Evolutionary conservation across 768 basidiomycete genomes (phyloP), one percentile per base, ranked within the genome.

Genomic region (Leccinum broughii): DNA sequence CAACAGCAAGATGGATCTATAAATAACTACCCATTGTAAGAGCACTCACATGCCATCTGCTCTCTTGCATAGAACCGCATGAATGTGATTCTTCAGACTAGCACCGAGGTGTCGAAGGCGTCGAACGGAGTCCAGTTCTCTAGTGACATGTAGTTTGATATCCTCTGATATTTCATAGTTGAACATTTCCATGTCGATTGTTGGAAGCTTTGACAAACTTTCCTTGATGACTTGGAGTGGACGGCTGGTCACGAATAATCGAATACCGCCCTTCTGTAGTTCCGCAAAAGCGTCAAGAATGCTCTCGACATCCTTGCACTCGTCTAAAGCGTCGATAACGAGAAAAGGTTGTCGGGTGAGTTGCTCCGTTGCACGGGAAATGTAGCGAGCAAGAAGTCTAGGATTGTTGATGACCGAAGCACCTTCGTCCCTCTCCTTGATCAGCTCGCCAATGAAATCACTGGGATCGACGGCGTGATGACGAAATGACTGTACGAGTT

Each of bases 1-100:
- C 3, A 20, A 20, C 2, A 20, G n/a, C 37, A 39, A 39, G 1
- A 39, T 17, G 17, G 0, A 9, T 39, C 39, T 39, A 17, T 17
- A 17, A 1, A 39, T 17, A 39, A 0, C 7, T 39, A 39, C 3
- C 17, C 17, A 2, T 4, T 2, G 17, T 39, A 9, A 41, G 3
- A 0, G 17, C 1, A 49, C 55, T 52, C 15, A 61, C 62, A 65
- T 64, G 8, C 64, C 64, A 54, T 62, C 58, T 1, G 64, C 61
- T 28, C 24, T 51, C 10, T 54, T 1, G 1, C 56, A 49, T 17
- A 65, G 15, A 2, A 17, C 22, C 0, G 14, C 14, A 1, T 9
- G 8, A 2, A 61, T 63, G 15, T 60, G 57, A 3, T 49, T 3
- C 37, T 64, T 65, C 28, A 64, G 20, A 20, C 8, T 26, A 3